These are phyloP conservation scores for Lentinus brumalis DNA, from an alignment of 768 basidiomycete genomes.

Conservation along the genomic window DNA sequence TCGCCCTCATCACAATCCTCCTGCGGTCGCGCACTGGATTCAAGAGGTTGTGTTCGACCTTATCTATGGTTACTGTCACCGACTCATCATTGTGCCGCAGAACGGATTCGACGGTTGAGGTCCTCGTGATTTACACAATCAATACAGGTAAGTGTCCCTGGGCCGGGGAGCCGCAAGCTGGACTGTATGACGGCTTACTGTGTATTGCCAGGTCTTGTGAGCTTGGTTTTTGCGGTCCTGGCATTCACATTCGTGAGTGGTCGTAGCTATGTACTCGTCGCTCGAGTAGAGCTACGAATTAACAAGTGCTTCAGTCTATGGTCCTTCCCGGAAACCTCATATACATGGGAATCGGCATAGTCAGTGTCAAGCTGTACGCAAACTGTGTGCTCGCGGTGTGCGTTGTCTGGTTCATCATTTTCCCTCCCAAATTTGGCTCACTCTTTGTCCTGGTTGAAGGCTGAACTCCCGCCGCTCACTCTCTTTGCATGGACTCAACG, in stretches of 20 bases:
- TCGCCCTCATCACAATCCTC: background rate
- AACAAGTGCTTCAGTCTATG: background rate
- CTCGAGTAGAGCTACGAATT: background rate
- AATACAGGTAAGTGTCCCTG: background rate
- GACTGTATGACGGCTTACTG: background rate
- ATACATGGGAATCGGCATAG: conserved; percentile 4
- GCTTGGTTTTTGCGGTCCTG: background rate
- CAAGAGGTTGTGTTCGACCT: background rate
- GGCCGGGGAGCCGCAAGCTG: no score
- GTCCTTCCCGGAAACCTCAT: conserved; percentile 1
- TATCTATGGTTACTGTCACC: background rate
- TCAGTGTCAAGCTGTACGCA: conserved; percentile 2
- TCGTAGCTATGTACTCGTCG: background rate
- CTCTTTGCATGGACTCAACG: no score
- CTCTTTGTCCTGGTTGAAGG: no score
- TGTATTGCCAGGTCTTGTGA: background rate
- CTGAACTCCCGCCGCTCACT: no score
- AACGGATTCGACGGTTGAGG: background rate
- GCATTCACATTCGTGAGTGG: conserved; percentile 1
- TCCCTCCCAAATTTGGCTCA: no score
- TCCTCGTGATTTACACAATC: background rate
- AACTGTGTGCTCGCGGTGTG: conserved; percentile 3
- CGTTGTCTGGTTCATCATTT: background rate
- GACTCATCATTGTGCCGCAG: background rate
- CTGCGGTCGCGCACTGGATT: background rate